Base-by-base conservation (phyloP, 2,329 filamentous ascomycete genomes). In the Penicillium verrucosum region DNA sequence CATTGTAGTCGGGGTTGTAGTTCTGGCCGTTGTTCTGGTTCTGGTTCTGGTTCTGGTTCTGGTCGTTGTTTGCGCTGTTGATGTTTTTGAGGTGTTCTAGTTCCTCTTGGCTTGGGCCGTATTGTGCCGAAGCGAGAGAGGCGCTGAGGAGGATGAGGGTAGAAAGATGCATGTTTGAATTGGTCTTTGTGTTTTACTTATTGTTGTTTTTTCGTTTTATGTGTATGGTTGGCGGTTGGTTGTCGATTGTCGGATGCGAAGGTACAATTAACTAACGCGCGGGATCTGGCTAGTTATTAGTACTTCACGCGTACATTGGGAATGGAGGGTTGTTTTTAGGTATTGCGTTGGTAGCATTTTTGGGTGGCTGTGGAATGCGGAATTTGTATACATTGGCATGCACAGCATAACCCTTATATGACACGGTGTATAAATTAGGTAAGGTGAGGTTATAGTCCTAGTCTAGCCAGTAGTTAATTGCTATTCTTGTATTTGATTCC, bases 91-190 rank as follows among this genome's bases (percentile, higher is more conserved):
- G 16, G 21, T 32, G n/a, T 36, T 27, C 41, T 0, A 40, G 23
- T 30, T 18, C 34, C 14, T 29, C 48, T 12, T 6, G 47, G 21
- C 36, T 10, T 56, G 59, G 42, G 40, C 41, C 32, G 40, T 41
- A 51, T 29, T 45, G 48, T 2, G 45, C 53, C 4, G 53, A 56
- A 14, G 59, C 62, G 12, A 68, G 49, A 14, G 61, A 49, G 40
- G 60, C 57, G 51, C 60, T 46, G 29, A 66, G 38, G 44, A 64
- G 44, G 21, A 63, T 23, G 10, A 62, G 21, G 18, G 57, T 37
- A 21, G 60, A 45, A 45, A 67, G 25, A 16, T 60, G 58, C 66
- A 68, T 68, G 14, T 41, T 59, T 41, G 9, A 16, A 30, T 44
- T 38, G 27, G 7, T 1, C 0, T 30, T 25, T 23, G 1, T 12